phyloP scores from a whole-genome alignment of 2,329 filamentous ascomycete species.

The Clonostachys byssicola region DNA sequence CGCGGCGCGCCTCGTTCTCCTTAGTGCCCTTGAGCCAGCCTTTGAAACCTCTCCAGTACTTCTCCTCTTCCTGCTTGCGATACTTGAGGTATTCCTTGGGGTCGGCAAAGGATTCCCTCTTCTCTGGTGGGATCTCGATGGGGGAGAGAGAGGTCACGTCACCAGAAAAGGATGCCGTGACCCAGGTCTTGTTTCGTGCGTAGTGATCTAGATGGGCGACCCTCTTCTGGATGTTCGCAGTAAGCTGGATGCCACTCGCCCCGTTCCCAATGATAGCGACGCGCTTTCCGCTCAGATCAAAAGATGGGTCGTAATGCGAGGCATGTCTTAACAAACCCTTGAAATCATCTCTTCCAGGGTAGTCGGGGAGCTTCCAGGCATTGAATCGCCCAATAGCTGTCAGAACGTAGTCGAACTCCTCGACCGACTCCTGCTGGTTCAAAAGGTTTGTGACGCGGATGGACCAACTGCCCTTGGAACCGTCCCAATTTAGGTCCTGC shows the following conservation, averaged over 20 bases:
- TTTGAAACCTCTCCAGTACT: conserved; percentile 49
- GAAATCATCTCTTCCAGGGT: conserved; percentile 1
- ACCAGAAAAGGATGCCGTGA: conserved; percentile 57
- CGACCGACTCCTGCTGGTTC: background rate
- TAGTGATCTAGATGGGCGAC: conserved; percentile 58
- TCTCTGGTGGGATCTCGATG: conserved; percentile 48
- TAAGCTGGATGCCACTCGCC: conserved; percentile 54
- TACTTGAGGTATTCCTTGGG: conserved; percentile 55
- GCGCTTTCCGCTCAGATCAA: conserved; percentile 41
- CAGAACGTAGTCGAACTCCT: background rate
- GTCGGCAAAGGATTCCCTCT: conserved; percentile 43
- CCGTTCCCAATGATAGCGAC: conserved; percentile 61
- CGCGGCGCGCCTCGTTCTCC: conserved; percentile 33
- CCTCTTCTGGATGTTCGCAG: conserved; percentile 44
- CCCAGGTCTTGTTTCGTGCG: conserved; percentile 62
- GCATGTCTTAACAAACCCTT: conserved; percentile 54
- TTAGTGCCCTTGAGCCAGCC: conserved; percentile 13
- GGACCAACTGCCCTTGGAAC: background rate
- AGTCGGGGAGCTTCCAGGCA: conserved; percentile 36
- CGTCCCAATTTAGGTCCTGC: background rate
- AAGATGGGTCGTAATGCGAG: conserved; percentile 52
- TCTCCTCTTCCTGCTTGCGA: conserved; percentile 55
- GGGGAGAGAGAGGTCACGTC: conserved; percentile 49
- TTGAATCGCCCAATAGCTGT: background rate
- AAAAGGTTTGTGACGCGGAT: background rate